phyloP scores from a whole-genome alignment of 495 filamentous ascomycete genomes.

The Penicillium riverlandense region DNA sequence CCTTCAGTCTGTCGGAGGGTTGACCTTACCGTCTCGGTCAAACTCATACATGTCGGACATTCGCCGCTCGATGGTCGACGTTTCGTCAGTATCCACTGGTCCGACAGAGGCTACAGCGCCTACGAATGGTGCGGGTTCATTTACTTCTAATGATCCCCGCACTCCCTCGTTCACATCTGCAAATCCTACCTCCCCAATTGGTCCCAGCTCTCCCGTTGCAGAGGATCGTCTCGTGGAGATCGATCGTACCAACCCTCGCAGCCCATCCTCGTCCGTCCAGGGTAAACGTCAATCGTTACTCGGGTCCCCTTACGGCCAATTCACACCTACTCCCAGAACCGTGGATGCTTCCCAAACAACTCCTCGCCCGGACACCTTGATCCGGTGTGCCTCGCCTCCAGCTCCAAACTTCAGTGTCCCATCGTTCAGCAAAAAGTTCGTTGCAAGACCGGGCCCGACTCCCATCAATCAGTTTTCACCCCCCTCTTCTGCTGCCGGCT shows the following conservation, averaged over 20 bases:
- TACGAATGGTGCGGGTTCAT: conserved; percentile 10
- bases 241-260: conserved; percentile 10
- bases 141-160: conserved; percentile 1
- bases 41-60: conserved; percentile 25
- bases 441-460: conserved; percentile 11
- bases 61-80: conserved; percentile 25
- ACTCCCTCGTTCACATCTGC: conserved; percentile 11
- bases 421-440: conserved; percentile 40
- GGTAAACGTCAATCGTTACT: conserved; percentile 21
- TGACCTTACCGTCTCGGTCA: conserved; percentile 20
- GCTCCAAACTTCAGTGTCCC: conserved; percentile 48
- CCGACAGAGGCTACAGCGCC: conserved; percentile 20
- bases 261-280: conserved; percentile 17
- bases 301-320: conserved; percentile 4
- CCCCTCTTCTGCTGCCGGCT: conserved; percentile 9
- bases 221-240: conserved; percentile 8
- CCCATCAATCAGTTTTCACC: conserved; percentile 10
- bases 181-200: conserved; percentile 8
- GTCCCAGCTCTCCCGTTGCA: conserved; percentile 3
- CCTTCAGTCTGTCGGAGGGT: conserved; percentile 13
- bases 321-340: conserved; percentile 6
- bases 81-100: conserved; percentile 21
- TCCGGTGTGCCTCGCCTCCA: conserved; percentile 32
- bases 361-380: conserved; percentile 14
- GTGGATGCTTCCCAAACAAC: conserved; percentile 19